Evolutionary conservation across 176 grass and related monocot genomes (phyloP), one percentile per base, ranked within the genome.

Genomic region (Musa beccarii): DNA sequence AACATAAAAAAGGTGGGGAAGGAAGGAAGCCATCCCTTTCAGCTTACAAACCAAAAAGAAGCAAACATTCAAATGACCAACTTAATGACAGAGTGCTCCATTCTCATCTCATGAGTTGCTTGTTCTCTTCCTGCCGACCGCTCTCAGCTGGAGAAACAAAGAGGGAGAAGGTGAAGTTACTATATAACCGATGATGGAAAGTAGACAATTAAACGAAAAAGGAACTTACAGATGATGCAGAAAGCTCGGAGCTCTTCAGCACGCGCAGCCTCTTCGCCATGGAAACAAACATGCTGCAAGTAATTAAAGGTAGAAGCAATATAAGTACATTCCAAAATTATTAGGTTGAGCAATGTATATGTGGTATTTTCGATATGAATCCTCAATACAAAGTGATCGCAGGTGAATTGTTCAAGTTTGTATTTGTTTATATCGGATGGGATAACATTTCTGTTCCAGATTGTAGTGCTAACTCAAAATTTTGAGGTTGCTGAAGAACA

Each of bases 281-380:
- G 66, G 84, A 82, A 62, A 93, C 62, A 80, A 97, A 97, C 90
- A 90, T 90, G 63, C 93, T 97, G 78, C 64, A 76, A 51, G 72
- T 29, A 20, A 28, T 29, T 3, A 21, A 25, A 57, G 7, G 13
- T 16, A 14, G 25, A 2, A 71, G 19, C 9, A 7, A 29, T 22
- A 67, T 22, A 19, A 71, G 43, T 10, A 50, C 6, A 70, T 10
- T 50, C 43, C 19, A 7, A 20, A 50, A 20, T 17, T n/a, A 61
- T 25, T 10, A 10, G 6, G 63, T 66, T 66, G 65, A 34, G 28
- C 1, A 19, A 62, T 3, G 21, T 19, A 8, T 17, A 14, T 7
- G 17, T 7, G 20, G 12, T n/a, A 9, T 62, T 16, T 62, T 62
- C 1, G 2, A 17, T n/a, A 10, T 52, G 66, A 66, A 78, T 43